Base-by-base conservation (phyloP, 371 early-diverging fungal species). In the Haplosporangium sp. region DNA sequence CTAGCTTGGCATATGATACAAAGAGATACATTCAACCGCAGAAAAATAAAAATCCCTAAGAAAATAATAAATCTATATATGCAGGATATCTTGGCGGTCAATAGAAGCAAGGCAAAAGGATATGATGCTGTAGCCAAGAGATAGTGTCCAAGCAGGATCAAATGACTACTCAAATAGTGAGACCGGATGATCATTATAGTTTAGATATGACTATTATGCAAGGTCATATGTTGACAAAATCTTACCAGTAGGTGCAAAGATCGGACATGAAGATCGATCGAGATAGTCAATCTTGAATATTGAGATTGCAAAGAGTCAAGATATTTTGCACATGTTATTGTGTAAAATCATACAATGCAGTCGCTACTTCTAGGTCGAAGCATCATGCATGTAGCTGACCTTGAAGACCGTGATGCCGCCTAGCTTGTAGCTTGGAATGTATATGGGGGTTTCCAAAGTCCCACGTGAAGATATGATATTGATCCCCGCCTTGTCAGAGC, bases 401-500 rank as follows among this genome's bases (percentile, higher is more conserved):
- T 27, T 27, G 27, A 27, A 27, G 27, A 27, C 27, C 27, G 27
- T 27, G 27, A 27, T 27, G 27, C 27, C 27, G 27, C 27, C 27
- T 27, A 27, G 27, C 27, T 27, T 27, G 27, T 27, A 27, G 27
- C 27, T 27, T 27, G 27, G 27, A 27, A 27, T 27, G 27, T 27
- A 27, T 27, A 27, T 27, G 27, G 27, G 27, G 27, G 27, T 27
- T 27, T 50, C n/a, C 50, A 50, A n/a, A 13, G 5, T 4, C 50
- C 50, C 50, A 50, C 50, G 50, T 50, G 50, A 50, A 50, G 27
- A 50, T 19, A 50, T 50, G 50, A 50, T 50, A 15, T 50, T 50
- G 50, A 50, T 50, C 50, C n/a, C n/a, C 10, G 45, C 50, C 50
- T 7, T 6, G 1, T n/a, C 48, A 11, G 50, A 50, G 19, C 19